Conservation (phyloP, 1,284 basidiomycete genomes). For the Afroboletus lepidellus region DNA sequence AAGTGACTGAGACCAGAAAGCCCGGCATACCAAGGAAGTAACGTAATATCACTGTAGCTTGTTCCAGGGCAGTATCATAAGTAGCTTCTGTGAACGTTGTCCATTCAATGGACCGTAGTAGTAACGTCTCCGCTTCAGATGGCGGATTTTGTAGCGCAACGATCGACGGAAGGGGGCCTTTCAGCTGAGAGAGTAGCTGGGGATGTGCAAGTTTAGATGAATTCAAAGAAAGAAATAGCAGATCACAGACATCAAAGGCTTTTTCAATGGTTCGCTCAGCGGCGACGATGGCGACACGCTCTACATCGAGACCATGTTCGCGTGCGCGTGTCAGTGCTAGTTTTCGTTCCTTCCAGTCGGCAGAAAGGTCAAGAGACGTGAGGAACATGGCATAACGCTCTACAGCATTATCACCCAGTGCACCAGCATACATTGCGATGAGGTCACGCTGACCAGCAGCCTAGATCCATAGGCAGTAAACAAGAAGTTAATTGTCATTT, state of each 20-base stretch:
- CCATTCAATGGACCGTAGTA: slow-evolving; percentile 93
- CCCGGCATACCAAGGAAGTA: slow-evolving; percentile 76
- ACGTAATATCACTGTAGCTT: slow-evolving; percentile 81
- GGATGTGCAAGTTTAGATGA: slow-evolving; percentile 6
- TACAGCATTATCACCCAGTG: slow-evolving; percentile 88
- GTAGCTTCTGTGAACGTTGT: slow-evolving; percentile 79
- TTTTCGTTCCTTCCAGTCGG: slow-evolving; percentile 67
- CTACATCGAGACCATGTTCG: slow-evolving; percentile 83
- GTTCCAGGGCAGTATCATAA: slow-evolving; percentile 75
- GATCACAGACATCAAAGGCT: slow-evolving; percentile 60
- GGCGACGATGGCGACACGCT: slow-evolving; percentile 77
- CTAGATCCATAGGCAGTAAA: slow-evolving; percentile 35
- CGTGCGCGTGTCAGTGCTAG: slow-evolving; percentile 74
- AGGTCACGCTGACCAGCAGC: slow-evolving; percentile 79
- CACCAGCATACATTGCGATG: slow-evolving; percentile 92
- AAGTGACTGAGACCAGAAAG: not conserved
- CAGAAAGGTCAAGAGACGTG: slow-evolving; percentile 73
- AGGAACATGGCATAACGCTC: slow-evolving; percentile 93
- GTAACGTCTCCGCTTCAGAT: slow-evolving; percentile 58
- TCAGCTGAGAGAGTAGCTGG: slow-evolving; percentile 53
- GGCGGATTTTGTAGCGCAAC: slow-evolving; percentile 50
- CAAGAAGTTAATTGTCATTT: not conserved
- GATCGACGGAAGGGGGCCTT: slow-evolving; percentile 63
- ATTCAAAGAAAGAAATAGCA: slow-evolving; percentile 2
- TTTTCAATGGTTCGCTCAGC: slow-evolving; percentile 79